These are phyloP conservation scores for Simmondsia chinensis DNA, from an alignment of 148 eudicot species.

Conservation along the genomic window DNA sequence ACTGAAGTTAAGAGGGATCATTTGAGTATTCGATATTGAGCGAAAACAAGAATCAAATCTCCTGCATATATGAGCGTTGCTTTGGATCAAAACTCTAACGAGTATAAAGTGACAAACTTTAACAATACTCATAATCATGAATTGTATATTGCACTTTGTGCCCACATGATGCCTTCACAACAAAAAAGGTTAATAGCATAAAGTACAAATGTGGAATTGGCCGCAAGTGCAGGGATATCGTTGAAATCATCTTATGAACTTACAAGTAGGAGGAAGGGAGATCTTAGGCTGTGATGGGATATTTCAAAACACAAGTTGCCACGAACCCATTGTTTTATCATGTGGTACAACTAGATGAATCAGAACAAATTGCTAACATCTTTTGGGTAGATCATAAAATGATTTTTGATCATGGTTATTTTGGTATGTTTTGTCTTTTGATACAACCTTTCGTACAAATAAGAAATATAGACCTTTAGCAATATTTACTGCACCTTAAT, in stretches of 20 bases:
- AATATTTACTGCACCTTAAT: conserved; percentile 21
- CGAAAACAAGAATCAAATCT: conserved; percentile 23
- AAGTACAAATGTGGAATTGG: conserved; percentile 6
- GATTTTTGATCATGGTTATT: conserved; percentile 21
- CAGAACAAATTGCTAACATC: conserved; percentile 19
- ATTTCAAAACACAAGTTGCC: conserved; percentile 9
- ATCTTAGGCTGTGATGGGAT: conserved; percentile 11
- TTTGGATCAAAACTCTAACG: conserved; percentile 1
- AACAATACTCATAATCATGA: conserved; percentile 21
- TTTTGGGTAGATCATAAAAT: conserved; percentile 29
- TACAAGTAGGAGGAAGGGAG: conserved; percentile 7
- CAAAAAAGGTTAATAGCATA: conserved; percentile 9
- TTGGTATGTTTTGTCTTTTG: conserved; percentile 23
- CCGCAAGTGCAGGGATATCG: not conserved
- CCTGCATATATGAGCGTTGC: conserved; percentile 16
- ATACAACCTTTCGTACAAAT: conserved; percentile 18
- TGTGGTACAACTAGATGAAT: conserved; percentile 20
- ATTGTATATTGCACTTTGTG: conserved; percentile 11
- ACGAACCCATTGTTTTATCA: conserved; percentile 24
- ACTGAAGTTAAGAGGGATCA: too few species aligned
- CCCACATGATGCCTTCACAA: conserved; percentile 16
- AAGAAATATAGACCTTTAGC: conserved; percentile 22
- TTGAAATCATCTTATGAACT: conserved; percentile 6
- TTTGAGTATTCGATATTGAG: too few species aligned
- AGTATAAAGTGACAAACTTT: conserved; percentile 3